Conservation (phyloP, 2,329 filamentous ascomycete species). For the Penicillium griseofulvum region DNA sequence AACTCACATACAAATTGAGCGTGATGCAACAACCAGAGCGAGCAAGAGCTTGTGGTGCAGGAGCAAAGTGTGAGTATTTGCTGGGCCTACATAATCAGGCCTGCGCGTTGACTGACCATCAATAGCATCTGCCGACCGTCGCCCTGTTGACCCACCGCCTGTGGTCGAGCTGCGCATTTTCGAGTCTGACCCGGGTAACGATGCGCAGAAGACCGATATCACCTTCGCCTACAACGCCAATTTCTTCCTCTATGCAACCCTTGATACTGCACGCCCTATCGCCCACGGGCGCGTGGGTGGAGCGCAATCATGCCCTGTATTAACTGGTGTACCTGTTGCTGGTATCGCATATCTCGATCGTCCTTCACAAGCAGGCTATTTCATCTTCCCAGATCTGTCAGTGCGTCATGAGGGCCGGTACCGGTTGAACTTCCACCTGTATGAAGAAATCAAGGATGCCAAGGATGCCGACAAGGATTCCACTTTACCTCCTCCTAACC, state of each 20-base stretch:
- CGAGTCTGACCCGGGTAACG: constrained; percentile 58
- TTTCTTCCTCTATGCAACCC: constrained; percentile 93
- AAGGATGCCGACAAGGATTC: constrained; percentile 67
- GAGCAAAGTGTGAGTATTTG: constrained; percentile 75
- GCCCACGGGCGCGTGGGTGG: constrained; percentile 73
- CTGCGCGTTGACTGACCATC: neutral
- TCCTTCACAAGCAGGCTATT: constrained; percentile 77
- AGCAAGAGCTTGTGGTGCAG: constrained; percentile 90
- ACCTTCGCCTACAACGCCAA: constrained; percentile 94
- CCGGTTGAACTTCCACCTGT: constrained; percentile 85
- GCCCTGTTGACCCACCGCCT: constrained; percentile 90
- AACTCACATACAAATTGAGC: constrained; percentile 74
- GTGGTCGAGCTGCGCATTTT: constrained; percentile 88
- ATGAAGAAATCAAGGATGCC: constrained; percentile 85
- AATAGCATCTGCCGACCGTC: constrained; percentile 77
- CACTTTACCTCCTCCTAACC: constrained; percentile 40
- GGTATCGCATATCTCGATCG: constrained; percentile 95
- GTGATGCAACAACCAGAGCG: constrained; percentile 94
- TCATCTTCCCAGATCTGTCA: constrained; percentile 95
- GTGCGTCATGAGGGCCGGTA: constrained; percentile 95
- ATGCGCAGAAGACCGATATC: constrained; percentile 64
- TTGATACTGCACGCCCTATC: constrained; percentile 81
- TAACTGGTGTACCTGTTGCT: constrained; percentile 91
- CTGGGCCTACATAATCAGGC: neutral
- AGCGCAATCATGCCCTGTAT: constrained; percentile 70